A percentile compares a stretch with the other conserved stretches of the same genome.
phyloP scores from a whole-genome alignment of 2,329 filamentous ascomycete species.

The Esteya vermicola region DNA sequence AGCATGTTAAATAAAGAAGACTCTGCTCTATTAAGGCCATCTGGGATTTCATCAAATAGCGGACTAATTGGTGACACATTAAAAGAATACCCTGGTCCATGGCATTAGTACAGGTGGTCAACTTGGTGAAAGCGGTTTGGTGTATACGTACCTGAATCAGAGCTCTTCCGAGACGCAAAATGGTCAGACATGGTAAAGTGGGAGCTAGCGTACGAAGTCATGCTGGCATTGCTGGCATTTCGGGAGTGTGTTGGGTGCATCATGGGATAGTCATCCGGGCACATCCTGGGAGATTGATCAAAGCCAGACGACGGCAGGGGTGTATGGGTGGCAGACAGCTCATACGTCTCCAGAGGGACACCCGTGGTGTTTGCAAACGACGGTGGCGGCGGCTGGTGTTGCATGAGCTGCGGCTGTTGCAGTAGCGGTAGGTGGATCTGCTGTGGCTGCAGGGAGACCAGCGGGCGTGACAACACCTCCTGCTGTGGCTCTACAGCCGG shows the following conservation, averaged over 20 bases:
- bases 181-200: neutral
- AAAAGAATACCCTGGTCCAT: neutral
- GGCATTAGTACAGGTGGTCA: too few relatives aligned
- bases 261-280: neutral
- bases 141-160: neutral
- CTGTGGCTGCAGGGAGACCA: too few relatives aligned
- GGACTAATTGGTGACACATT: neutral
- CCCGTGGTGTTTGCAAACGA: too few relatives aligned
- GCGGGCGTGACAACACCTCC: too few relatives aligned
- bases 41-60: neutral
- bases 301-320: neutral
- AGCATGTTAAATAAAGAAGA: too few relatives aligned
- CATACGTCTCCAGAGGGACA: neutral
- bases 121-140: too few relatives aligned
- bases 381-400: neutral
- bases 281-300: neutral
- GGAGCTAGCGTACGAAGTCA: conserved; percentile 1
- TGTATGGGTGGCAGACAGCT: neutral
- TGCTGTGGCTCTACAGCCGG: too few relatives aligned
- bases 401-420: too few relatives aligned
- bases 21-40: too few relatives aligned
- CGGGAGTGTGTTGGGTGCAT: neutral
- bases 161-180: neutral
- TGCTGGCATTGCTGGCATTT: neutral
- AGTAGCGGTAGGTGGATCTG: too few relatives aligned